Evolutionary conservation across 495 filamentous ascomycete species (phyloP).

Genomic region (Stereocaulon alpinum): DNA sequence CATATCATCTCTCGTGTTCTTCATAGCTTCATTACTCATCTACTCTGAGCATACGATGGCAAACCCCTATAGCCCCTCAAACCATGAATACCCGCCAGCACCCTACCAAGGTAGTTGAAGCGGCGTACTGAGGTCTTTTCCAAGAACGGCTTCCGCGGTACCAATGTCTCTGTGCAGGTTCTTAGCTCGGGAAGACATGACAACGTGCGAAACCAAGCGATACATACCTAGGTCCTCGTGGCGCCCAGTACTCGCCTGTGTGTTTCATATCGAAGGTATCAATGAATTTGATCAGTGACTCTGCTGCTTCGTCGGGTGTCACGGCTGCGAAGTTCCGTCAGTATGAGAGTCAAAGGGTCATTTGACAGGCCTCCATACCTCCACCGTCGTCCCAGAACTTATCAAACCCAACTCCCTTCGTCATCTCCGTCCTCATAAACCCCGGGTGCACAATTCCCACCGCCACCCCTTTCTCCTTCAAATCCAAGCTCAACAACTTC

Average conservation of each 20-base stretch:
- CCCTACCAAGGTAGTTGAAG: conserved; percentile 59
- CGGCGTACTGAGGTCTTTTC: conserved; percentile 50
- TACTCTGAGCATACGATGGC: too few relatives aligned
- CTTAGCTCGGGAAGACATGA: conserved; percentile 1
- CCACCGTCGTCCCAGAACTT: conserved; percentile 58
- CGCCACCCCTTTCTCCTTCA: conserved; percentile 51
- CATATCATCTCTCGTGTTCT: too few relatives aligned
- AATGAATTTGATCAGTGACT: conserved; percentile 50
- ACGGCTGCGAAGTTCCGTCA: conserved; percentile 37
- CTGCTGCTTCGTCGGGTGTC: conserved; percentile 55
- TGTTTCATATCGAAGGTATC: conserved; percentile 53
- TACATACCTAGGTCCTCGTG: conserved; percentile 50
- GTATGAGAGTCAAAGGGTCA: not conserved
- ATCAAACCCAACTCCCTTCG: conserved; percentile 58
- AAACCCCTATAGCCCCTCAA: too few relatives aligned
- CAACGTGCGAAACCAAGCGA: not conserved
- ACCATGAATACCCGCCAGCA: too few relatives aligned
- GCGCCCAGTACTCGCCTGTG: conserved; percentile 64
- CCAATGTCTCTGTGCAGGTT: conserved; percentile 50
- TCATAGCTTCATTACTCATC: too few relatives aligned
- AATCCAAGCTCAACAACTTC: conserved; percentile 56
- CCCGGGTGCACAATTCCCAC: conserved; percentile 62
- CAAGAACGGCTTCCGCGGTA: conserved; percentile 53
- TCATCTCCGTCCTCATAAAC: conserved; percentile 71
- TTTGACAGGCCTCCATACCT: conserved; percentile 32